A percentile compares a stretch with the other conserved stretches of the same genome.
Conservation (phyloP, 1,284 basidiomycete species). For the Sporisorium sorghi region DNA sequence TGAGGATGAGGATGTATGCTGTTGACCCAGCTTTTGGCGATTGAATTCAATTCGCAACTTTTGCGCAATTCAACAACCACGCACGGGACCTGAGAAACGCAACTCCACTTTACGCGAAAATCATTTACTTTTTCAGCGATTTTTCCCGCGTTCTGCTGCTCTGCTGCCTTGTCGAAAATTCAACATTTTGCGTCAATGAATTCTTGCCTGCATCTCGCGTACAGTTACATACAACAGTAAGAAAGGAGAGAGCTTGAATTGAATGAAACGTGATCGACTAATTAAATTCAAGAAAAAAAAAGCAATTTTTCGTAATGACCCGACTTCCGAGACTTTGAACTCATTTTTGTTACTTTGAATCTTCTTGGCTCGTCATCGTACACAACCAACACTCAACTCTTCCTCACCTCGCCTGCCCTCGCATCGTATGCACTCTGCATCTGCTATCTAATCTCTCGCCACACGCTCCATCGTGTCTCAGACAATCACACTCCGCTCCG, state of each 20-base stretch:
- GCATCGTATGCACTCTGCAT: not conserved
- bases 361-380: not conserved
- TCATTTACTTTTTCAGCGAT: not conserved
- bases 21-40: constrained; percentile 26
- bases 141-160: constrained; percentile 6
- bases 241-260: not conserved
- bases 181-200: not conserved
- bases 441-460: not conserved
- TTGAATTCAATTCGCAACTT: constrained; percentile 7
- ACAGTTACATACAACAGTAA: constrained; percentile 9
- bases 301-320: constrained; percentile 6
- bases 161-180: constrained; percentile 1
- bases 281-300: not conserved
- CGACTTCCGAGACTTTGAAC: constrained; percentile 26
- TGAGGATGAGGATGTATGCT: constrained; percentile 21
- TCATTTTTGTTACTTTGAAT: not conserved
- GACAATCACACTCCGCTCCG: not conserved
- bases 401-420: not conserved
- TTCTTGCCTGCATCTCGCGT: not conserved
- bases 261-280: not conserved
- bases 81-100: constrained; percentile 19
- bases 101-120: constrained; percentile 40
- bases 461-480: not conserved
- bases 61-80: not conserved
- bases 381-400: constrained; percentile 15